Evolutionary conservation across 2,329 filamentous ascomycete genomes (phyloP).

Genomic region (Sphaceloma murrayae): DNA sequence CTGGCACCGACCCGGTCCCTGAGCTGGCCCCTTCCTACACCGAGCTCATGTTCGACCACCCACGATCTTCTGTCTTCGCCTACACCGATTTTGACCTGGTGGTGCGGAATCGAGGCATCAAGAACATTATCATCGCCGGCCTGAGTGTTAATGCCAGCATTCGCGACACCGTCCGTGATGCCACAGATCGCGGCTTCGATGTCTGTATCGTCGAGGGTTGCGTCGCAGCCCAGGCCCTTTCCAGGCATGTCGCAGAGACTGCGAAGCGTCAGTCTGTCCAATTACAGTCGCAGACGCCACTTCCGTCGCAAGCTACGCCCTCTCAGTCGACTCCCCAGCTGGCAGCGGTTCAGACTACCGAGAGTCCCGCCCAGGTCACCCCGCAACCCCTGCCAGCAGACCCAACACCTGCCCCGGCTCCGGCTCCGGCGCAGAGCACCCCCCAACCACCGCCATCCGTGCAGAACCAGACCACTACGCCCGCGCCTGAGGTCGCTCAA

Average conservation of each 20-base stretch:
- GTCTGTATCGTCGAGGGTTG: conserved; percentile 6
- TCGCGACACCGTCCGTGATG: conserved; percentile 7
- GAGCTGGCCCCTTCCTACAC: conserved; percentile 10
- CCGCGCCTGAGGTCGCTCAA: background rate
- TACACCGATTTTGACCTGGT: conserved; percentile 15
- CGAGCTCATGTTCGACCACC: conserved; percentile 15
- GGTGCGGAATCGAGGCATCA: conserved; percentile 9
- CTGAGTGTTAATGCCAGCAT: conserved; percentile 14
- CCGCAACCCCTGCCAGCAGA: background rate
- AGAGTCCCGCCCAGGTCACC: too few relatives aligned
- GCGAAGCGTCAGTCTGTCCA: background rate
- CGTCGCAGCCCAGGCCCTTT: conserved; percentile 7
- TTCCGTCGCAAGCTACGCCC: background rate
- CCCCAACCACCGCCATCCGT: background rate
- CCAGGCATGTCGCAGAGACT: conserved; percentile 3
- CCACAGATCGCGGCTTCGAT: conserved; percentile 10
- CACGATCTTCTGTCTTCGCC: conserved; percentile 10
- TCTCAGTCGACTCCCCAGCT: background rate
- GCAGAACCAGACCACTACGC: background rate
- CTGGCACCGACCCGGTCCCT: conserved; percentile 12
- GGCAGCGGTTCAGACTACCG: background rate
- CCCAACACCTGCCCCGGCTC: background rate
- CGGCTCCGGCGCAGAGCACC: background rate
- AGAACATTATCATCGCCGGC: conserved; percentile 14
- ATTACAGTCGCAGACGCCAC: background rate